Evolutionary conservation across 2,329 filamentous ascomycete genomes (phyloP).

Genomic region (Grosmannia clavigera): DNA sequence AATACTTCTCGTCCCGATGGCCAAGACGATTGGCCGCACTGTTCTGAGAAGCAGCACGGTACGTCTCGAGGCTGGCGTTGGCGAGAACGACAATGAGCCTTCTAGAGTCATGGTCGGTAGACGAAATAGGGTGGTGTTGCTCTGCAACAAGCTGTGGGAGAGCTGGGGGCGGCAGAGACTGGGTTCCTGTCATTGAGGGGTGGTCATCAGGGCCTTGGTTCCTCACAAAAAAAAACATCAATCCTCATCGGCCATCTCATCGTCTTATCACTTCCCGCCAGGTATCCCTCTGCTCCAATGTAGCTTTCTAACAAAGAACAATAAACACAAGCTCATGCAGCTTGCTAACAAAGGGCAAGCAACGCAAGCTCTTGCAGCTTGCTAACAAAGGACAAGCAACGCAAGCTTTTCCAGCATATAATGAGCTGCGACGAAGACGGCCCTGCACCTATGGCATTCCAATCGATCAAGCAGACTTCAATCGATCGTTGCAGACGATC

Average conservation of each 20-base stretch:
- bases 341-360: no score
- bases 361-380: no score
- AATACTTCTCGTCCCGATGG: constrained; percentile 86
- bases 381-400: no score
- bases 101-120: constrained; percentile 80
- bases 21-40: constrained; percentile 53
- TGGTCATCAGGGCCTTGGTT: not conserved
- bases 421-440: no score
- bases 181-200: constrained; percentile 56
- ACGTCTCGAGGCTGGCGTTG: constrained; percentile 94
- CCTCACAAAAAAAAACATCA: not conserved
- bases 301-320: no score
- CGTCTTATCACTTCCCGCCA: not conserved
- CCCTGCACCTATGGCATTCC: no score
- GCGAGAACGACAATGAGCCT: constrained; percentile 91
- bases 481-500: no score
- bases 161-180: constrained; percentile 84
- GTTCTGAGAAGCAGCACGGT: constrained; percentile 68
- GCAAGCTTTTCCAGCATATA: no score
- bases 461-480: no score
- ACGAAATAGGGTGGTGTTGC: constrained; percentile 73
- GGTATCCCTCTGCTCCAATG: no score
- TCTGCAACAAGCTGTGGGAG: constrained; percentile 89
- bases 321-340: no score
- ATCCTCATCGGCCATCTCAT: not conserved